Conservation (phyloP, 257 asterid species). For the Solanum pinnatisectum region DNA sequence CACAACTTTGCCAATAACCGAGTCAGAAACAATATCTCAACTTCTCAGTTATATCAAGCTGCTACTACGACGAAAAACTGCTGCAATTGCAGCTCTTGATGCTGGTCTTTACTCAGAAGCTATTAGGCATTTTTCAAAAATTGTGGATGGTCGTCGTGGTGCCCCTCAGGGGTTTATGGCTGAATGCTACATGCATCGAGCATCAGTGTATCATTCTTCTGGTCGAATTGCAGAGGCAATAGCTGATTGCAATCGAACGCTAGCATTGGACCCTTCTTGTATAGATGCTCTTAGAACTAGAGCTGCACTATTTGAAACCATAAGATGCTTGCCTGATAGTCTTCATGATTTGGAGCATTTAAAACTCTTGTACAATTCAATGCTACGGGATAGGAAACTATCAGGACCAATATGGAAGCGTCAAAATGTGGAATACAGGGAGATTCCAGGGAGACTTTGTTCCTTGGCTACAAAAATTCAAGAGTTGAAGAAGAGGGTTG, state of each 20-base stretch:
- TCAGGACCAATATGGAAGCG: conserved; percentile 88
- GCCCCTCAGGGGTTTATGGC: conserved; percentile 66
- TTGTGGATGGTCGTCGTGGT: conserved; percentile 55
- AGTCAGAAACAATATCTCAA: conserved; percentile 39
- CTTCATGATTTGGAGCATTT: conserved; percentile 94
- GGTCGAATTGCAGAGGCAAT: conserved; percentile 58
- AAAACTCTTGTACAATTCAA: conserved; percentile 75
- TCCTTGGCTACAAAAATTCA: conserved; percentile 73
- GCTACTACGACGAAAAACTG: conserved; percentile 56
- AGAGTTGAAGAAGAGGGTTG: conserved; percentile 72
- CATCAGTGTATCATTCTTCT: conserved; percentile 45
- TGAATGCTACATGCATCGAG: conserved; percentile 51
- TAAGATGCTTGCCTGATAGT: conserved; percentile 70
- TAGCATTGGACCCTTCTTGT: conserved; percentile 78
- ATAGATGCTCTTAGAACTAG: conserved; percentile 63
- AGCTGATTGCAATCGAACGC: conserved; percentile 52
- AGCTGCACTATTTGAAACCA: conserved; percentile 65
- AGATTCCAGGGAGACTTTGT: conserved; percentile 82
- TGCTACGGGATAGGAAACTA: conserved; percentile 61
- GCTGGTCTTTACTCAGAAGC: conserved; percentile 62
- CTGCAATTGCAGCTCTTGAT: conserved; percentile 60
- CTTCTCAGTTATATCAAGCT: conserved; percentile 53
- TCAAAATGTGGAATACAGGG: conserved; percentile 67
- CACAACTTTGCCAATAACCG: conserved; percentile 26
- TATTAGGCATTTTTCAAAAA: conserved; percentile 52